These are phyloP conservation scores for Nemophila menziesii DNA, from an alignment of 257 asterid species.

Conservation along the genomic window DNA sequence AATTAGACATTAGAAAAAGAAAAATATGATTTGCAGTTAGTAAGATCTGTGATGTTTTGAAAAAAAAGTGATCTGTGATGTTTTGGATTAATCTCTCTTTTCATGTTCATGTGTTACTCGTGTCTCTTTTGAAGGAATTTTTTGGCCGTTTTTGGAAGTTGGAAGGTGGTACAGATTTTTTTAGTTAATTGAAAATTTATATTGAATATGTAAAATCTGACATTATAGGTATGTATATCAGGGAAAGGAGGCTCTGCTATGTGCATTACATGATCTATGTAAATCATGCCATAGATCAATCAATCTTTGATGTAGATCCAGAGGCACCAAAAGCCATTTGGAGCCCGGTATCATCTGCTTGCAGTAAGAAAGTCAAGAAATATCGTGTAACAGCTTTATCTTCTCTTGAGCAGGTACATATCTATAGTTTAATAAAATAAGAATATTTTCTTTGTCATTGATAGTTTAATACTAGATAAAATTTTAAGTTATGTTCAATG, in stretches of 20 bases:
- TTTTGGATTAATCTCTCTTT: slow-evolving; percentile 69
- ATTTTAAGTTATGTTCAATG: slow-evolving; percentile 14
- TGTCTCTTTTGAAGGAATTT: slow-evolving; percentile 78
- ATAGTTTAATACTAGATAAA: too few species aligned
- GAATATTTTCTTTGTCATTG: too few species aligned
- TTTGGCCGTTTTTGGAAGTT: slow-evolving; percentile 99
- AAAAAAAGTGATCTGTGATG: too few species aligned
- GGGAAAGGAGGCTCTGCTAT: slow-evolving; percentile 84
- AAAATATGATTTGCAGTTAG: too few species aligned
- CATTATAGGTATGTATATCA: slow-evolving; percentile 22
- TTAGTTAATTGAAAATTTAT: too few species aligned
- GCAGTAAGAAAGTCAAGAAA: slow-evolving; percentile 61
- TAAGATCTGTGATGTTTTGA: slow-evolving; percentile 81
- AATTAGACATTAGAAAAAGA: too few species aligned
- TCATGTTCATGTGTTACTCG: slow-evolving; percentile 55
- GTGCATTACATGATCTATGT: slow-evolving; percentile 77
- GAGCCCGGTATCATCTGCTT: slow-evolving; percentile 60
- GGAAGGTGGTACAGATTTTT: slow-evolving; percentile 6
- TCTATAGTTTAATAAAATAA: too few species aligned
- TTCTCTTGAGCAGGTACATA: slow-evolving; percentile 82
- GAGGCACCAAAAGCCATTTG: slow-evolving; percentile 63
- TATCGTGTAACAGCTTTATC: slow-evolving; percentile 86
- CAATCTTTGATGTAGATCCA: slow-evolving; percentile 51
- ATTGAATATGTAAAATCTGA: neutral
- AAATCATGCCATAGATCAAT: slow-evolving; percentile 60